These are phyloP conservation scores for Trichosanthes cucumerina DNA, from an alignment of 306 rosid genomes.

Conservation along the genomic window DNA sequence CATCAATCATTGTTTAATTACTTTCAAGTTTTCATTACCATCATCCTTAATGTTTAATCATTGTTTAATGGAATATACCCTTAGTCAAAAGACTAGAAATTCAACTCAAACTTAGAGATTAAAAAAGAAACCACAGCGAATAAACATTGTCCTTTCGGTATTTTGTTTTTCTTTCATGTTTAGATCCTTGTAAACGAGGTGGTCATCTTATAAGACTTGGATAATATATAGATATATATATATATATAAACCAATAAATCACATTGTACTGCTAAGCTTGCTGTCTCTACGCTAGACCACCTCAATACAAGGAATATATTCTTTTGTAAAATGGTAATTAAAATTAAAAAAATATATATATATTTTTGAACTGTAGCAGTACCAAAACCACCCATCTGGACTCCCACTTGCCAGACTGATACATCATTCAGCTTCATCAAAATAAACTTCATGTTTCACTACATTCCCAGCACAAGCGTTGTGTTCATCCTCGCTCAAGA, in stretches of 20 bases:
- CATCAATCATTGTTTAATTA: too few relatives aligned
- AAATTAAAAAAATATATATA: neutral
- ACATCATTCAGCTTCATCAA: neutral
- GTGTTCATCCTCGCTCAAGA: neutral
- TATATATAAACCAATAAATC: constrained; percentile 7
- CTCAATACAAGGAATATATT: neutral
- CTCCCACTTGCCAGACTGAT: neutral
- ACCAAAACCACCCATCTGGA: neutral
- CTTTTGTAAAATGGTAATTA: neutral
- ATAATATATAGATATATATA: too few relatives aligned
- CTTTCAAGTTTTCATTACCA: too few relatives aligned
- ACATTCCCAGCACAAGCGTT: neutral
- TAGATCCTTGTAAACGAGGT: too few relatives aligned
- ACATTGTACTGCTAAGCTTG: neutral
- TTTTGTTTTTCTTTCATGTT: too few relatives aligned
- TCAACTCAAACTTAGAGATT: too few relatives aligned
- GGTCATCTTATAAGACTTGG: too few relatives aligned
- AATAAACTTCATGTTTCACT: neutral
- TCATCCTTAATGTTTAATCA: too few relatives aligned
- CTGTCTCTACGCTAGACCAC: neutral
- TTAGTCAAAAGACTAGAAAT: too few relatives aligned
- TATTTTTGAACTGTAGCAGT: neutral
- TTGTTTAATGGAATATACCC: too few relatives aligned
- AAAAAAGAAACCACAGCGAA: too few relatives aligned
- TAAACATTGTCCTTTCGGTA: too few relatives aligned